Evolutionary conservation across 371 early-diverging fungal species (phyloP), one percentile per base, ranked within the genome.

Genomic region (Parasitella parasitica): DNA sequence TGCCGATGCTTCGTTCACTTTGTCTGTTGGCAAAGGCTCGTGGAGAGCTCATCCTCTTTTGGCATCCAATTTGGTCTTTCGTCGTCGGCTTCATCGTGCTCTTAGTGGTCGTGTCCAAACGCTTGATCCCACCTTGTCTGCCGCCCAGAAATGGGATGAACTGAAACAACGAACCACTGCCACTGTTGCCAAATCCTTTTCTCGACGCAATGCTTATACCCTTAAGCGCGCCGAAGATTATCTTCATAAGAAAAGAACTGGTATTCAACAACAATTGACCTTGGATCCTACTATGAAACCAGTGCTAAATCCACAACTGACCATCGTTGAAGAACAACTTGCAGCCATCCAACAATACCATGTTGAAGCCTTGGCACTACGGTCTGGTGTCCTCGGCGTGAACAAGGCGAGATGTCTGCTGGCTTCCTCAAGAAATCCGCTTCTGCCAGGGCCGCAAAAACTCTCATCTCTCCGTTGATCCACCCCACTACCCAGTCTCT

Each of bases 31-130:
- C 28, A 64, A 64, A 53, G 59, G 64, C 2, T 6, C 58, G 2
- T 64, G 58, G 64, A 39, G 64, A 7, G 57, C 64, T 20, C 20
- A 64, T 26, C 64, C 64, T 22, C 37, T 49, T 27, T 18, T 62
- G 15, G 63, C 63, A 8, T 1, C 16, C 5, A 32, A 39, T 6
- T 11, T 20, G 4, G 12, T n/a, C 6, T 54, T 61, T 32, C 16
- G 49, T n/a, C 28, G 16, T 0, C 32, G 22, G 6, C 36, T 61
- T 16, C 7, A 35, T 32, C 2, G 20, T n/a, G 24, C 36, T 15
- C 24, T 34, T 22, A 20, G 16, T 11, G 9, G 18, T 26, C 24
- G 38, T 3, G 38, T 59, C 35, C 27, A 13, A n/a, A 36, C 49
- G n/a, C 20, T 54, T 30, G n/a, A 18, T 46, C 18, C 54, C 12